Percentiles rank a stretch among this genome's conserved stretches.
These are phyloP conservation scores for Paecilomyces sp. DNA, from an alignment of 2,329 filamentous ascomycete genomes.

Conservation along the genomic window DNA sequence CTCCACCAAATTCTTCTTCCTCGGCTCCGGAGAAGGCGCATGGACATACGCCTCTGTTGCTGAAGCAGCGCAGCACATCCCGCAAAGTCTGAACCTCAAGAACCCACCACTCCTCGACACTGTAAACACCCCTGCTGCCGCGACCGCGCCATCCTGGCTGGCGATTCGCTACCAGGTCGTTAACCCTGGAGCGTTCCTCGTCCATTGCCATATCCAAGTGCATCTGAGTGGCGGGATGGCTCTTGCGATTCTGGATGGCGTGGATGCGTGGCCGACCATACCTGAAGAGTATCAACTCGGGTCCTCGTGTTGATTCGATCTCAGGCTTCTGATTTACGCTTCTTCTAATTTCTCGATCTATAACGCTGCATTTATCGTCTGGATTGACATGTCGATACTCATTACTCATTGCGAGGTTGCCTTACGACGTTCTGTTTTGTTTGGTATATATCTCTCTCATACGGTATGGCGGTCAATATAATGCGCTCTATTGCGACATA, in stretches of 20 bases:
- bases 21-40: conserved; percentile 45
- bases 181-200: conserved; percentile 48
- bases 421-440: too few relatives aligned
- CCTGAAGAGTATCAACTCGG: conserved; percentile 15
- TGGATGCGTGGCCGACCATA: conserved; percentile 26
- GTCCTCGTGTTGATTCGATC: not conserved
- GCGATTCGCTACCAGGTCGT: conserved; percentile 47
- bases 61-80: conserved; percentile 43
- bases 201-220: conserved; percentile 52
- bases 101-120: conserved; percentile 50
- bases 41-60: conserved; percentile 50
- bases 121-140: conserved; percentile 32
- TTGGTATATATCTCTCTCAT: too few relatives aligned
- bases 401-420: too few relatives aligned
- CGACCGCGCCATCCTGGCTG: conserved; percentile 36
- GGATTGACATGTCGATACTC: too few relatives aligned
- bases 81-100: conserved; percentile 50
- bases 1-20: conserved; percentile 52
- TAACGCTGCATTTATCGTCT: too few relatives aligned
- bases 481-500: not conserved
- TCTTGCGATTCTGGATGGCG: conserved; percentile 41
- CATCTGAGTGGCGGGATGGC: conserved; percentile 52
- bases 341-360: too few relatives aligned
- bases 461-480: not conserved
- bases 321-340: not conserved